Base-by-base conservation (phyloP, 306 rosid genomes). In the Sphenostylis stenocarpa region DNA sequence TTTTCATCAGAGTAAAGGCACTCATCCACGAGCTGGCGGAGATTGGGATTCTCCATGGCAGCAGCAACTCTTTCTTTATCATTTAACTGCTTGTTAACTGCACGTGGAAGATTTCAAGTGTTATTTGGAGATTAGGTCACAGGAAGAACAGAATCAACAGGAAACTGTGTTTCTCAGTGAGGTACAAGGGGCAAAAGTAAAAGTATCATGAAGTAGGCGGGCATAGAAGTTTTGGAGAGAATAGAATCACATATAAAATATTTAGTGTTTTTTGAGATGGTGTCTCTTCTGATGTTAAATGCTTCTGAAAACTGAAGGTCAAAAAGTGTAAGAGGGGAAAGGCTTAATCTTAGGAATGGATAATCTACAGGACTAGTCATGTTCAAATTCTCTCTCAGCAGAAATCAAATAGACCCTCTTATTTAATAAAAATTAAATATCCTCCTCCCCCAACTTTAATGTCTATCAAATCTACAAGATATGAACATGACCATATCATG, bases 11-110 rank as follows among this genome's bases (percentile, higher is more conserved):
- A 94, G 79, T 73, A 77, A 60, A 94, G 95, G 74, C 98, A 94
- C 89, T 90, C 98, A 14, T 92, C 97, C 66, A 94, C 98, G 68
- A 94, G 98, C 83, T 94, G 95, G 82, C 96, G 89, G 80, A 94
- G 90, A 87, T 94, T 94, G 66, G 97, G 97, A 88, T 94, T 92
- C 89, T 94, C 97, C 87, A 94, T 44, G 29, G 97, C 98, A 13
- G 98, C 98, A 49, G 97, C 97, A 11, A 94, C 88, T 86, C 98
- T 81, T 77, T 94, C 98, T 84, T 94, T 94, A 58, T 94, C 98
- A 79, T 94, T 94, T 79, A 94, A 81, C 86, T 92, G 98, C 89
- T 94, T 94, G 74, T 94, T 94, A 16, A 94, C 98, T 94, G 83
- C 86, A 77, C 73, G 34, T 73, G 63, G 45, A 70, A 56, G 65